phyloP scores from a whole-genome alignment of 768 basidiomycete species.

The Rhodotorula paludigena region DNA sequence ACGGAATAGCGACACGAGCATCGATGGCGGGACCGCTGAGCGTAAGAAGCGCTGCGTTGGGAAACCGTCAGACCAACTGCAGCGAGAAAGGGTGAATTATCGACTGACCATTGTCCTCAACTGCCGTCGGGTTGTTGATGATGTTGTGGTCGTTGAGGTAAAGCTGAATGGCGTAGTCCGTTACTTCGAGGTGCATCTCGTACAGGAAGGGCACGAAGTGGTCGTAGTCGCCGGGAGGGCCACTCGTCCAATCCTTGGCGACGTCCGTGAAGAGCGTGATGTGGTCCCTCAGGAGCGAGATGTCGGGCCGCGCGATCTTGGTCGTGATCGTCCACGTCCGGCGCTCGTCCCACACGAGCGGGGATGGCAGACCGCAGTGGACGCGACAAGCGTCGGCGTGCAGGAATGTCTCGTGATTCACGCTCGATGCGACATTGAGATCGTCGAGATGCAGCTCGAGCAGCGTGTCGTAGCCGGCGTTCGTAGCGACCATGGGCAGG shows the following conservation, averaged over 20 bases:
- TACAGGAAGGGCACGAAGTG: slow-evolving; percentile 82
- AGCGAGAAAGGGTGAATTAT: slow-evolving; percentile 35
- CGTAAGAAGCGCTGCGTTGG: slow-evolving; percentile 67
- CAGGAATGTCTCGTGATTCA: slow-evolving; percentile 79
- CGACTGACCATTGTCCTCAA: slow-evolving; percentile 80
- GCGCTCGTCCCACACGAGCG: slow-evolving; percentile 72
- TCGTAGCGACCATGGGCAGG: slow-evolving; percentile 70
- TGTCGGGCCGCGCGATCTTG: slow-evolving; percentile 63
- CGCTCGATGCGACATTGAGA: slow-evolving; percentile 69
- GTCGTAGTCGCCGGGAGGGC: slow-evolving; percentile 70
- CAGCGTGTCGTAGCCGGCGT: slow-evolving; percentile 69
- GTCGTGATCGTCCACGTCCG: slow-evolving; percentile 76
- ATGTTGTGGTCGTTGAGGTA: slow-evolving; percentile 96
- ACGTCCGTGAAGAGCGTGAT: slow-evolving; percentile 90
- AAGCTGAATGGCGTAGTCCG: slow-evolving; percentile 69
- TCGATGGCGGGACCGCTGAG: slow-evolving; percentile 59
- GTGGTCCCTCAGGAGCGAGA: slow-evolving; percentile 84
- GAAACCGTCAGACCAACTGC: neutral
- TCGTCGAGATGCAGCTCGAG: slow-evolving; percentile 78
- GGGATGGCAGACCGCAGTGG: slow-evolving; percentile 59
- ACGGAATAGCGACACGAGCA: slow-evolving; percentile 58
- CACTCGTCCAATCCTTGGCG: slow-evolving; percentile 83
- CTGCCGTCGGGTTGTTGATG: slow-evolving; percentile 75
- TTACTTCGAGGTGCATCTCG: slow-evolving; percentile 61
- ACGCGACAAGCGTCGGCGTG: slow-evolving; percentile 71